Conservation (phyloP, 805 yeast genomes). For the Saccharomycopsis sp. region DNA sequence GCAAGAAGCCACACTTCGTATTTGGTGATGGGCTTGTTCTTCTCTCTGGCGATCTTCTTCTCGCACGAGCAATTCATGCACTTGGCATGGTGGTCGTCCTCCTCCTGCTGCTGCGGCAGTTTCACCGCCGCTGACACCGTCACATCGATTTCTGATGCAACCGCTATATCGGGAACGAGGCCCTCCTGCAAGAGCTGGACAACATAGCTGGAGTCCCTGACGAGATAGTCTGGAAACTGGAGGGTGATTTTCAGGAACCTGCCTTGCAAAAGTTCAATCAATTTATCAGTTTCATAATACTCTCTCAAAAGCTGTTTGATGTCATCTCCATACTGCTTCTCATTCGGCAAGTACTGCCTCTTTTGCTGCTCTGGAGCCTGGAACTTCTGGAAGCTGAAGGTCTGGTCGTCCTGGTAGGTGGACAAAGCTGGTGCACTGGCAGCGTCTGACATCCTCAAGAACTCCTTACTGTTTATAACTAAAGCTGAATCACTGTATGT, state of each 20-base stretch:
- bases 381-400: constrained; percentile 33
- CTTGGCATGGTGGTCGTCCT: constrained; percentile 1
- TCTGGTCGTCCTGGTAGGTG: constrained; percentile 41
- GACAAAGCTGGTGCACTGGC: constrained; percentile 36
- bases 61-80: constrained; percentile 7
- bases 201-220: constrained; percentile 71
- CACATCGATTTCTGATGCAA: constrained; percentile 3
- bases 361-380: constrained; percentile 18
- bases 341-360: constrained; percentile 14
- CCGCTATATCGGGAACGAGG: constrained; percentile 7
- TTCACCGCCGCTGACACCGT: background rate
- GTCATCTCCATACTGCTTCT: constrained; percentile 3
- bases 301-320: constrained; percentile 27
- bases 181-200: constrained; percentile 42
- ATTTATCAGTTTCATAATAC: constrained; percentile 47
- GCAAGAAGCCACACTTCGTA: constrained; percentile 70
- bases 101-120: background rate
- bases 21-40: constrained; percentile 19
- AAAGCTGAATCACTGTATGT: no score
- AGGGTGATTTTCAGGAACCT: constrained; percentile 54
- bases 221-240: constrained; percentile 81
- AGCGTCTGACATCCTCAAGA: no score
- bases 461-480: no score
- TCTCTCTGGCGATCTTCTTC: constrained; percentile 21
- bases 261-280: constrained; percentile 33